Evolutionary conservation across 2,329 filamentous ascomycete species (phyloP).

Genomic region (Fusarium xyrophilum): DNA sequence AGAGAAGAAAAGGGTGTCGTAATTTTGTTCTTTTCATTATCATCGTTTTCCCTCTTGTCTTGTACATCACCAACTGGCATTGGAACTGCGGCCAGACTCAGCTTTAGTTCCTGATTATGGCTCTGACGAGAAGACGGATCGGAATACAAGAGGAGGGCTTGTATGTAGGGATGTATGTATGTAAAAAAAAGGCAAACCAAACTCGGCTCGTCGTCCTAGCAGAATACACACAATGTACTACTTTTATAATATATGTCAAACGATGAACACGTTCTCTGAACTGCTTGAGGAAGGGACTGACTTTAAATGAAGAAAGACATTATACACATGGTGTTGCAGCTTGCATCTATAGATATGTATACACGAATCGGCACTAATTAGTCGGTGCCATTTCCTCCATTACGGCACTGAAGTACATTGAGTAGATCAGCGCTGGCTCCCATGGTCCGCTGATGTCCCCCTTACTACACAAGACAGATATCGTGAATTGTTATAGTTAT

Average conservation of each 20-base stretch:
- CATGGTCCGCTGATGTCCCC: slow-evolving; percentile 1
- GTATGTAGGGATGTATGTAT: slow-evolving; percentile 35
- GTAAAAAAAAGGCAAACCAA: slow-evolving; percentile 32
- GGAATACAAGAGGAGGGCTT: slow-evolving; percentile 30
- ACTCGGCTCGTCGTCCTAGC: slow-evolving; percentile 41
- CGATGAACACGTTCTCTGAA: not conserved
- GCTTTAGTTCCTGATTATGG: slow-evolving; percentile 31
- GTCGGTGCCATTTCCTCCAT: not conserved
- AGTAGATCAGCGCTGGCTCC: not conserved
- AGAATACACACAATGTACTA: slow-evolving; percentile 41
- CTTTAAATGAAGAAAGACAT: not conserved
- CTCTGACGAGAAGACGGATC: slow-evolving; percentile 27
- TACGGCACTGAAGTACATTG: not conserved
- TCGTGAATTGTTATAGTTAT: slow-evolving; percentile 50
- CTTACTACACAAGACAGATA: slow-evolving; percentile 42
- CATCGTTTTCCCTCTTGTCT: slow-evolving; percentile 28
- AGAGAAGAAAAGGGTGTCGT: slow-evolving; percentile 33
- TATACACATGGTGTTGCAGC: not conserved
- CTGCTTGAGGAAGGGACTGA: not conserved
- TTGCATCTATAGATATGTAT: not conserved
- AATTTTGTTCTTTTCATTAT: slow-evolving; percentile 30
- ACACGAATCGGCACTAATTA: not conserved
- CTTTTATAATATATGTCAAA: slow-evolving; percentile 11
- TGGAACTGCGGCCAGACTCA: slow-evolving; percentile 35
- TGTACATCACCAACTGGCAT: slow-evolving; percentile 42